A percentile compares a stretch with the other conserved stretches of the same genome.
These are phyloP conservation scores for Calonectria hongkongensis DNA, from an alignment of 2,329 filamentous ascomycete genomes.

Conservation along the genomic window DNA sequence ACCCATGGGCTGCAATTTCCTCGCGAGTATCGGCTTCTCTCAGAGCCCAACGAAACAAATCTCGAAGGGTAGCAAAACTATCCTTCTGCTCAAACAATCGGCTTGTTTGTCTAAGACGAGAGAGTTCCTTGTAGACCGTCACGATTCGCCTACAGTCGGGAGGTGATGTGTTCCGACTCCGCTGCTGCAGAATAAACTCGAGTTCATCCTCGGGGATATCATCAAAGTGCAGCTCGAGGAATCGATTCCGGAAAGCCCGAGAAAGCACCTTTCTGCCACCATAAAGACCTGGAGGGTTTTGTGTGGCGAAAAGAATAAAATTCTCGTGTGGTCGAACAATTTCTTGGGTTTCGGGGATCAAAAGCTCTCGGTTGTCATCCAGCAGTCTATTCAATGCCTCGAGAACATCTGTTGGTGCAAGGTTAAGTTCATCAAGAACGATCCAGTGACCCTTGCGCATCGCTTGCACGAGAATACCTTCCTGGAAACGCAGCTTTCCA, in stretches of 20 bases:
- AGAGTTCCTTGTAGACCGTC: conserved; percentile 93
- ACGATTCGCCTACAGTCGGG: conserved; percentile 95
- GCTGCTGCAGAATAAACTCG: conserved; percentile 90
- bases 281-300: conserved; percentile 96
- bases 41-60: conserved; percentile 96
- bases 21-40: conserved; percentile 89
- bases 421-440: conserved; percentile 96
- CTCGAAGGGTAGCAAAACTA: conserved; percentile 95
- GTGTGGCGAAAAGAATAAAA: conserved; percentile 98
- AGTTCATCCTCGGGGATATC: conserved; percentile 97
- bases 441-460: conserved; percentile 97
- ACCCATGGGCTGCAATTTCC: conserved; percentile 92
- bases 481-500: conserved; percentile 91
- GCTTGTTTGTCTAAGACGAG: conserved; percentile 90
- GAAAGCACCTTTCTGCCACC: conserved; percentile 95
- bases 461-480: conserved; percentile 94
- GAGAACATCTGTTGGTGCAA: conserved; percentile 96
- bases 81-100: conserved; percentile 97
- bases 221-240: conserved; percentile 97
- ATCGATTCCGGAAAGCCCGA: conserved; percentile 95
- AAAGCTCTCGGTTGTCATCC: conserved; percentile 95
- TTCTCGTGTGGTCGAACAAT: conserved; percentile 92
- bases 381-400: conserved; percentile 96
- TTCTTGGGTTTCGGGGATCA: conserved; percentile 98
- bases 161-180: conserved; percentile 89